Percentiles rank a stretch among this genome's conserved stretches.
phyloP scores from a whole-genome alignment of 2,329 filamentous ascomycete species.

The Shiraia sp. region DNA sequence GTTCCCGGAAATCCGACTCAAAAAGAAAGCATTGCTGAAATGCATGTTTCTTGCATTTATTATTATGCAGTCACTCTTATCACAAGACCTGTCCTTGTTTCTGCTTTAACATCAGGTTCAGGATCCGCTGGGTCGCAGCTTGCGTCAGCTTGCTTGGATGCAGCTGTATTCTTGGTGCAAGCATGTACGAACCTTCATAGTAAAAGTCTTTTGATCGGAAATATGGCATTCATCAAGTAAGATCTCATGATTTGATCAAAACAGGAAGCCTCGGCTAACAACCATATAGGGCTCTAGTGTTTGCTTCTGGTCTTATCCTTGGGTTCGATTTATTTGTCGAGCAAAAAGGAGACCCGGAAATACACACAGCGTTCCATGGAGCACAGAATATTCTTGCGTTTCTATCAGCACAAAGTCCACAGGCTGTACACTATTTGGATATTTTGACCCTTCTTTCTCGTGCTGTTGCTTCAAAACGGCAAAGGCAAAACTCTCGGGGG shows the following conservation, averaged over 20 bases:
- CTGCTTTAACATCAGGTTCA: conserved; percentile 27
- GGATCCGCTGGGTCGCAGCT: conserved; percentile 42
- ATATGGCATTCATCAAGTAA: conserved; percentile 65
- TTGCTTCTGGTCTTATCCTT: conserved; percentile 61
- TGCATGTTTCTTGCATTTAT: conserved; percentile 62
- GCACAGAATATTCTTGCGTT: conserved; percentile 56
- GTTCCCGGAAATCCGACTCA: conserved; percentile 18
- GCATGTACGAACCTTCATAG: conserved; percentile 56
- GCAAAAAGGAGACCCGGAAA: conserved; percentile 49
- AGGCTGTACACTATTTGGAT: conserved; percentile 62
- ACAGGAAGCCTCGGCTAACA: background rate
- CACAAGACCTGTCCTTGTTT: conserved; percentile 59
- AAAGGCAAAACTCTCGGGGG: too few species aligned
- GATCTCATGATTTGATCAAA: conserved; percentile 14
- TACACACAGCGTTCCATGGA: conserved; percentile 55
- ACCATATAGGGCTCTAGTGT: conserved; percentile 54
- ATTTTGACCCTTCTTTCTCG: conserved; percentile 46
- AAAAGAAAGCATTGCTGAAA: conserved; percentile 52
- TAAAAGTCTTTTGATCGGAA: conserved; percentile 52
- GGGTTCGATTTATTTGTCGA: conserved; percentile 61
- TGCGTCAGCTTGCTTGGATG: conserved; percentile 59
- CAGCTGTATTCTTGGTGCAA: conserved; percentile 59
- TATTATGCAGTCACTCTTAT: conserved; percentile 63
- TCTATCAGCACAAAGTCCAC: conserved; percentile 56
- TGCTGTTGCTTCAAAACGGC: too few species aligned